Percentiles rank a stretch among this genome's conserved stretches.
Evolutionary conservation across 345 rosid species (phyloP).

Genomic region (Kernera saxatilis): DNA sequence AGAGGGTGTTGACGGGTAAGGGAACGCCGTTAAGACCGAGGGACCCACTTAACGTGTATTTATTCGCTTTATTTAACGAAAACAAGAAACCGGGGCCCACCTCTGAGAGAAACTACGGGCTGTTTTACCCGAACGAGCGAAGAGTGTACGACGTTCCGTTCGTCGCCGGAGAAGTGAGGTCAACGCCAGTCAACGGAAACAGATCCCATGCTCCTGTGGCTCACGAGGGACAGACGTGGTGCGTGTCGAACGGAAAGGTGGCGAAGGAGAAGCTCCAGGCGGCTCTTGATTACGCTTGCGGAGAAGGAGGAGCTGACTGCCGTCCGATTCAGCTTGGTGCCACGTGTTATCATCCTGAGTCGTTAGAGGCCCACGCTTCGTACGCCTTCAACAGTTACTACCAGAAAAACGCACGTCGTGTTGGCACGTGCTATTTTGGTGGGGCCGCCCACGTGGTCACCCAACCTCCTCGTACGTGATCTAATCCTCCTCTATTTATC

Average conservation of each 20-base stretch:
- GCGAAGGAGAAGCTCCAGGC: constrained; percentile 50
- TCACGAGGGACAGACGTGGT: constrained; percentile 59
- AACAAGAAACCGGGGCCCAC: constrained; percentile 74
- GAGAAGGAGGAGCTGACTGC: constrained; percentile 92
- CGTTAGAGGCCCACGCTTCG: constrained; percentile 74
- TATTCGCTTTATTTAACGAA: constrained; percentile 85
- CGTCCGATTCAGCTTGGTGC: constrained; percentile 67
- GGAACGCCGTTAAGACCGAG: constrained; percentile 30
- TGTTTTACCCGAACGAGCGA: constrained; percentile 59
- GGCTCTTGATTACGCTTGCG: constrained; percentile 75
- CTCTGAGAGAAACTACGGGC: constrained; percentile 80
- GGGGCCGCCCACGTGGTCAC: constrained; percentile 71
- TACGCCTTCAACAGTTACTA: constrained; percentile 88
- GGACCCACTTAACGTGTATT: constrained; percentile 47
- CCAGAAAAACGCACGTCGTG: constrained; percentile 59
- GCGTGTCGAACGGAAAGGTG: constrained; percentile 52
- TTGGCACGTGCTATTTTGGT: constrained; percentile 67
- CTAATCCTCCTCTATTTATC: neutral
- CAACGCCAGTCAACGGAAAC: constrained; percentile 27
- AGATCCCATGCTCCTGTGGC: constrained; percentile 28
- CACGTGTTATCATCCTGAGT: constrained; percentile 58
- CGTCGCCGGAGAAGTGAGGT: neutral
- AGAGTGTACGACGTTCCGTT: constrained; percentile 61
- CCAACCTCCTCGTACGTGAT: constrained; percentile 57
- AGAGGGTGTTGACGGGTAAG: constrained; percentile 7